Evolutionary conservation across 306 rosid genomes (phyloP).

Genomic region (Pueraria montana): DNA sequence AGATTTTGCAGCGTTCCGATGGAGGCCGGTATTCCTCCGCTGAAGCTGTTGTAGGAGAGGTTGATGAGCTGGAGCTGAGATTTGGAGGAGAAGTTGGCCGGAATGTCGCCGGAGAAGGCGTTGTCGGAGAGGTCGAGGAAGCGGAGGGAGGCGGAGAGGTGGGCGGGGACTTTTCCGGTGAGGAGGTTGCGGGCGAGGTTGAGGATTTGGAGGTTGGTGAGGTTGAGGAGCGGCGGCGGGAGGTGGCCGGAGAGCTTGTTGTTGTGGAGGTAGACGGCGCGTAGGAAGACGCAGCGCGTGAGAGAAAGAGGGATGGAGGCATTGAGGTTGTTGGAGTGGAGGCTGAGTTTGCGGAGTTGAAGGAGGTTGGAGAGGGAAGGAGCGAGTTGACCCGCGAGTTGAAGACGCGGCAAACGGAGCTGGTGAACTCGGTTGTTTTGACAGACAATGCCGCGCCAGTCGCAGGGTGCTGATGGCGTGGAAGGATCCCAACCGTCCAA

Average conservation of each 20-base stretch:
- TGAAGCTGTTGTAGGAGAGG: conserved; percentile 68
- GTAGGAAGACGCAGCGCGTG: conserved; percentile 68
- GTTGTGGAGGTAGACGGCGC: conserved; percentile 72
- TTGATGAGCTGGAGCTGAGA: conserved; percentile 72
- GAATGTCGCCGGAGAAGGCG: conserved; percentile 69
- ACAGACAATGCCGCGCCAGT: conserved; percentile 80
- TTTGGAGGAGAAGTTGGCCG: conserved; percentile 56
- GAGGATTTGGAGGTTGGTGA: conserved; percentile 77
- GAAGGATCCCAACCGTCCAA: conserved; percentile 71
- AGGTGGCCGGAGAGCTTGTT: conserved; percentile 73
- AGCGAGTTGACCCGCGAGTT: conserved; percentile 66
- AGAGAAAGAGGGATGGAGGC: conserved; percentile 76
- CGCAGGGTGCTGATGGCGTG: conserved; percentile 77
- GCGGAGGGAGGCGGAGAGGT: conserved; percentile 57
- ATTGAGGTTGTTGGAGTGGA: conserved; percentile 77
- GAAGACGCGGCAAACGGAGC: conserved; percentile 76
- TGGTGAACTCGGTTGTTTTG: conserved; percentile 62
- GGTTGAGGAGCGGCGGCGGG: conserved; percentile 66
- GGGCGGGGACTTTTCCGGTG: conserved; percentile 54
- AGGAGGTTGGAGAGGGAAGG: conserved; percentile 56
- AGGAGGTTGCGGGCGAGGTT: conserved; percentile 67
- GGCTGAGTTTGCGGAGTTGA: conserved; percentile 69
- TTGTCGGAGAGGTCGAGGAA: conserved; percentile 71
- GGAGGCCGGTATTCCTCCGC: conserved; percentile 67
- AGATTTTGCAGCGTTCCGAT: conserved; percentile 62